Percentiles rank a stretch among this genome's conserved stretches.
Evolutionary conservation across 2,329 filamentous ascomycete species (phyloP).

Genomic region (Arthrobotrys sinensis): DNA sequence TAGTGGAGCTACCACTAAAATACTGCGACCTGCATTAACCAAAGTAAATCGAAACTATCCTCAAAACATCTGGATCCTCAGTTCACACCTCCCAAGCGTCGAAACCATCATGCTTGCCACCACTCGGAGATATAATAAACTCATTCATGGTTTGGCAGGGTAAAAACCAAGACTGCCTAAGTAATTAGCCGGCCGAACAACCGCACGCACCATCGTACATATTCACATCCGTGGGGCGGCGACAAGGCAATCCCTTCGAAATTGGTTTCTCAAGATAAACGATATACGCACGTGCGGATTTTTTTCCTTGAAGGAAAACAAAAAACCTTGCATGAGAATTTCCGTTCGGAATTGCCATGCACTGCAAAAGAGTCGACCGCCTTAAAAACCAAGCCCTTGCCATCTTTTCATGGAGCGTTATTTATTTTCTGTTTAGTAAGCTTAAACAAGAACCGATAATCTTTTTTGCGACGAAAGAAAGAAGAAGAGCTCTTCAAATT

Average conservation of each 20-base stretch:
- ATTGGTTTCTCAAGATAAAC: slow-evolving; percentile 13
- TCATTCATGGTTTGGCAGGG: not conserved
- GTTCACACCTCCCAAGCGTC: not conserved
- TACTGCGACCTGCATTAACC: not conserved
- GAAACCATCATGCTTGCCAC: slow-evolving; percentile 9
- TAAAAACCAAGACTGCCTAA: slow-evolving; percentile 22
- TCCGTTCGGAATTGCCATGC: slow-evolving; percentile 4
- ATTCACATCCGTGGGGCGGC: slow-evolving; percentile 3
- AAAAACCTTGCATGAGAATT: not conserved
- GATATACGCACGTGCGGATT: slow-evolving; percentile 23
- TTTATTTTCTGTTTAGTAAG: slow-evolving; percentile 13
- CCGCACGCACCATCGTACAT: slow-evolving; percentile 3
- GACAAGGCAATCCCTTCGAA: not conserved
- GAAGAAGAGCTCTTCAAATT: not conserved
- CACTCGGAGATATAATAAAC: slow-evolving; percentile 25
- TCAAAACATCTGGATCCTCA: slow-evolving; percentile 5
- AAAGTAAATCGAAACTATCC: slow-evolving; percentile 9
- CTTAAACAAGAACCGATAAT: not conserved
- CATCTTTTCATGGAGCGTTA: slow-evolving; percentile 24
- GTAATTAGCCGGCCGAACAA: slow-evolving; percentile 24
- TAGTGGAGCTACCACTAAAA: not conserved
- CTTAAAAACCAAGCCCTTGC: not conserved
- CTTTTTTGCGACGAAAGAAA: not conserved
- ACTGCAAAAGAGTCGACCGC: not conserved
- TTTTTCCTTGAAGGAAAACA: not conserved